A percentile compares a stretch with the other conserved stretches of the same genome.
Conservation (phyloP, 176 grass and related monocot genomes). For the Canna indica region DNA sequence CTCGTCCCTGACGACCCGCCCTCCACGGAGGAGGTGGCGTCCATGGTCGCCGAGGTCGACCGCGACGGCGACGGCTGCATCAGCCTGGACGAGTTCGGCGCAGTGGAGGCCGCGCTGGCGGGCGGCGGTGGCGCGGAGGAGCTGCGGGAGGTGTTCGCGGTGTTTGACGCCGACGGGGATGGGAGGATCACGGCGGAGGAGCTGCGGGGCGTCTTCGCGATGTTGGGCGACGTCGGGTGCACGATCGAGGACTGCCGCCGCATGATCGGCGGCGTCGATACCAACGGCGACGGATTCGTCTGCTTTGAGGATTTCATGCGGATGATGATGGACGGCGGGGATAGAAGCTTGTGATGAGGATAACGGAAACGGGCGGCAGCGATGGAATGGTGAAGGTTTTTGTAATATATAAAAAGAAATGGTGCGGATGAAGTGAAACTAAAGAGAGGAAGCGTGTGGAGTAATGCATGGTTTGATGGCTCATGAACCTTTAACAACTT, state of each 20-base stretch:
- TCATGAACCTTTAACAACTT: no score
- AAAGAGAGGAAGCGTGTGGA: no score
- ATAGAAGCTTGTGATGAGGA: no score
- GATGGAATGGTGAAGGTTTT: no score
- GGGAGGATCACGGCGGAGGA: slow-evolving; percentile 78
- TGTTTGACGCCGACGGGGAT: slow-evolving; percentile 66
- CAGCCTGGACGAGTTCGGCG: slow-evolving; percentile 10
- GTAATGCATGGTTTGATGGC: no score
- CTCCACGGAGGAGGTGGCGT: slow-evolving; percentile 36
- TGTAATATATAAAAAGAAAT: no score
- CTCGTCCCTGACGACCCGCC: background rate
- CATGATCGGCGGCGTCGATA: slow-evolving; percentile 63
- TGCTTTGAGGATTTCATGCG: no score
- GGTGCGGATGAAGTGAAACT: no score
- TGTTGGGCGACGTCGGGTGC: slow-evolving; percentile 42
- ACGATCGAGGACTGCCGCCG: slow-evolving; percentile 60
- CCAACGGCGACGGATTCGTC: slow-evolving; percentile 50
- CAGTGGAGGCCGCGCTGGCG: slow-evolving; percentile 5
- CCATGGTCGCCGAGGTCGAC: slow-evolving; percentile 21
- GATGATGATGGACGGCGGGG: no score
- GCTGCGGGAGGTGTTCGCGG: slow-evolving; percentile 44
- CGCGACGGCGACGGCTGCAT: slow-evolving; percentile 7
- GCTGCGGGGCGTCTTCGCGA: slow-evolving; percentile 36
- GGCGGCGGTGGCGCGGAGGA: slow-evolving; percentile 30
- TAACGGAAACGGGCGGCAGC: slow-evolving; percentile 32